These are phyloP conservation scores for Thymus quinquecostatus DNA, from an alignment of 257 asterid species.

Conservation along the genomic window DNA sequence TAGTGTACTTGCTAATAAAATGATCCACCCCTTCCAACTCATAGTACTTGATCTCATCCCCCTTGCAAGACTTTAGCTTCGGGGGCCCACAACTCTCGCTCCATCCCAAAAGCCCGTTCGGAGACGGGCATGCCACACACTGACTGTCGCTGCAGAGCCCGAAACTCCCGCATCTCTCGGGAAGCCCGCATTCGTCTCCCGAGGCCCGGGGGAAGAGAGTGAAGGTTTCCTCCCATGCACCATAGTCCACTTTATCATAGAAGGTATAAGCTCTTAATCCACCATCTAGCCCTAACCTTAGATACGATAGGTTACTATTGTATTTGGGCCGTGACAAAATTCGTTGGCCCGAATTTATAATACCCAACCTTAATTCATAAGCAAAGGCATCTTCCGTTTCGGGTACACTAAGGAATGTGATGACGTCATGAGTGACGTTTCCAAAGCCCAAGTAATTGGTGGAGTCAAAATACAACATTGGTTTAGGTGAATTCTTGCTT, in stretches of 20 bases:
- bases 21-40: constrained; percentile 50
- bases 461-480: constrained; percentile 34
- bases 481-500: constrained; percentile 23
- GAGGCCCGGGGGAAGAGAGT: constrained; percentile 30
- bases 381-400: constrained; percentile 24
- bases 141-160: constrained; percentile 53
- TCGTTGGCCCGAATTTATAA: background rate
- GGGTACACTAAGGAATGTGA: constrained; percentile 29
- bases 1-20: constrained; percentile 20
- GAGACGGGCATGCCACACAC: constrained; percentile 50
- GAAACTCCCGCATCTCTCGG: constrained; percentile 38
- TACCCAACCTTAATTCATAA: background rate
- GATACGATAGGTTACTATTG: constrained; percentile 47
- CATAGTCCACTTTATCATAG: constrained; percentile 1
- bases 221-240: constrained; percentile 39
- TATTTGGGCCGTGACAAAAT: constrained; percentile 35
- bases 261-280: constrained; percentile 43
- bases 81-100: constrained; percentile 36
- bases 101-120: constrained; percentile 49
- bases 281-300: constrained; percentile 53
- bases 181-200: constrained; percentile 41
- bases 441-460: background rate
- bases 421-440: background rate
- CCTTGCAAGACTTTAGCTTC: constrained; percentile 27
- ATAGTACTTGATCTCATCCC: constrained; percentile 28